Percentiles rank a stretch among this genome's conserved stretches.
Evolutionary conservation across 1,284 basidiomycete genomes (phyloP).

Genomic region (Pisolithus thermaeus): DNA sequence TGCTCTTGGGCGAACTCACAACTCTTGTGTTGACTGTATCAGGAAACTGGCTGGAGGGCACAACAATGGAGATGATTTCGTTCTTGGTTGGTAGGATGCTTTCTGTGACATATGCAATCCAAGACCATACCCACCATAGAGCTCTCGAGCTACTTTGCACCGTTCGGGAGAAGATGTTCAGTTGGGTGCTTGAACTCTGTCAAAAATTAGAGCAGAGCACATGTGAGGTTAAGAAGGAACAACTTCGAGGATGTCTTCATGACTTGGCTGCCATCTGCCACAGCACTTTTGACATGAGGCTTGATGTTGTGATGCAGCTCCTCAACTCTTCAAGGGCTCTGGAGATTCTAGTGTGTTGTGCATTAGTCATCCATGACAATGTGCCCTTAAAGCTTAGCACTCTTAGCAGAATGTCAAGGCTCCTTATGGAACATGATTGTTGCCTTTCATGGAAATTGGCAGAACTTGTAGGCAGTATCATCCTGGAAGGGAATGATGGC

Average conservation of each 20-base stretch:
- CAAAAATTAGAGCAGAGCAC: constrained; percentile 19
- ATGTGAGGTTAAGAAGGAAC: too few relatives aligned
- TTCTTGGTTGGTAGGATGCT: constrained; percentile 27
- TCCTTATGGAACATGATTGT: constrained; percentile 23
- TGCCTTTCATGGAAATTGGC: constrained; percentile 28
- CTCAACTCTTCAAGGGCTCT: constrained; percentile 28
- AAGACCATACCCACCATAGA: constrained; percentile 1
- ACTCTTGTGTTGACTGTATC: constrained; percentile 26
- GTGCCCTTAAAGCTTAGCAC: constrained; percentile 8
- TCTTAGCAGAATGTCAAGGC: constrained; percentile 6
- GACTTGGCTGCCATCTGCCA: too few relatives aligned
- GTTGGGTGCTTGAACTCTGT: constrained; percentile 33
- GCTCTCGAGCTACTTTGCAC: constrained; percentile 24
- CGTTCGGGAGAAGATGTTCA: constrained; percentile 27
- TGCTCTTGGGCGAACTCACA: constrained; percentile 31
- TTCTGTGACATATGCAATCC: constrained; percentile 3
- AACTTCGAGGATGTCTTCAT: too few relatives aligned
- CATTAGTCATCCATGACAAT: constrained; percentile 30
- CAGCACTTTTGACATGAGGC: too few relatives aligned
- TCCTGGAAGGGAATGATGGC: constrained; percentile 13
- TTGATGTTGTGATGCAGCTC: too few relatives aligned
- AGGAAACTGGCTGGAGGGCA: constrained; percentile 39
- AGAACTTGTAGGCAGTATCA: constrained; percentile 6
- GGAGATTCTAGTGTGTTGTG: constrained; percentile 30
- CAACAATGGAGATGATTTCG: constrained; percentile 33